A percentile compares a stretch with the other conserved stretches of the same genome.
phyloP scores from a whole-genome alignment of 257 asterid species.

The Echium plantagineum region DNA sequence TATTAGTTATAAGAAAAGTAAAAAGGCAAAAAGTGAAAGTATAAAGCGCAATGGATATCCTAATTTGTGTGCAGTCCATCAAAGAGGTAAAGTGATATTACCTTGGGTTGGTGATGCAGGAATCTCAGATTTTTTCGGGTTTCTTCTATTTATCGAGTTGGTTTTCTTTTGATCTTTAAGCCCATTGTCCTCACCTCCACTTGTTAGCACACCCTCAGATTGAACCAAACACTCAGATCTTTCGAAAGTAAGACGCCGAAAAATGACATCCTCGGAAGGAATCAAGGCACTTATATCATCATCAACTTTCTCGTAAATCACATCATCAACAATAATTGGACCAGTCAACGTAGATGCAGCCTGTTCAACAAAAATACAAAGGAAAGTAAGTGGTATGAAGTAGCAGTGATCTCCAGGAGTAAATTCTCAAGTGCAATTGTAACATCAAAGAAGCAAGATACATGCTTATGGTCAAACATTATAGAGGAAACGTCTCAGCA shows the following conservation, averaged over 20 bases:
- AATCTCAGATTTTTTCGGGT: constrained; percentile 25
- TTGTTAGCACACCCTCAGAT: constrained; percentile 74
- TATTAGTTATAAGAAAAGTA: not conserved
- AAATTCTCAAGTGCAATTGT: not conserved
- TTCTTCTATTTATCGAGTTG: constrained; percentile 35
- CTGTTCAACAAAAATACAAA: constrained; percentile 28
- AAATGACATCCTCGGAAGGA: constrained; percentile 38
- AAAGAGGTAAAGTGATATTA: constrained; percentile 1
- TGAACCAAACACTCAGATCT: constrained; percentile 73
- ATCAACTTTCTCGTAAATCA: constrained; percentile 47
- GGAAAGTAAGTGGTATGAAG: not conserved
- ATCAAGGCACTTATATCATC: constrained; percentile 30
- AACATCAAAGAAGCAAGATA: not conserved
- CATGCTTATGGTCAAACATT: not conserved
- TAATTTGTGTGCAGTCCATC: not conserved
- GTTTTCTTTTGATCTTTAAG: constrained; percentile 25
- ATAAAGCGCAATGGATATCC: not conserved
- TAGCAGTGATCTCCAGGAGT: not conserved
- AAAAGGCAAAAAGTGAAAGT: not conserved
- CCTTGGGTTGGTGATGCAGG: constrained; percentile 20
- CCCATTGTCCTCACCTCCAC: constrained; percentile 21
- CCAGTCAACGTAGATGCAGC: constrained; percentile 73
- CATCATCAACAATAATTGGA: constrained; percentile 75
- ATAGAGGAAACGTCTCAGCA: too few species aligned
- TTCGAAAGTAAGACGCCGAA: constrained; percentile 77